Evolutionary conservation across 2,329 filamentous ascomycete genomes (phyloP).

Genomic region (Leptodontidium sp.): DNA sequence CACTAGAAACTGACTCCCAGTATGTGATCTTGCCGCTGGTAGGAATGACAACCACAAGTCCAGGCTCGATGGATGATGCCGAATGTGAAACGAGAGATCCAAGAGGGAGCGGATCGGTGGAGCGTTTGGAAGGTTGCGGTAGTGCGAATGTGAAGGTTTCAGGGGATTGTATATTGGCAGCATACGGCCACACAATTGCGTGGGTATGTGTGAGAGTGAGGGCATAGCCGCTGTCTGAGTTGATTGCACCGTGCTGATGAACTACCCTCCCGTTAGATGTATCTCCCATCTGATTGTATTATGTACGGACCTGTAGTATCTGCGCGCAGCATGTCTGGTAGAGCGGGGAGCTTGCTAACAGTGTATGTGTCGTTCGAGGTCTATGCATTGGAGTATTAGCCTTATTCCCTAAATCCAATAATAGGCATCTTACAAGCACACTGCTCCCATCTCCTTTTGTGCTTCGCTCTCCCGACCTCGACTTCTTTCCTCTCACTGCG

Average conservation of each 20-base stretch:
- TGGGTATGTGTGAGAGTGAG: slow-evolving; percentile 82
- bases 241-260: slow-evolving; percentile 71
- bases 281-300: slow-evolving; percentile 26
- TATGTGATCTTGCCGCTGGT: slow-evolving; percentile 86
- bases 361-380: slow-evolving; percentile 86
- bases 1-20: slow-evolving; percentile 94
- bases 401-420: slow-evolving; percentile 10
- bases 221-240: slow-evolving; percentile 74
- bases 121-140: slow-evolving; percentile 73
- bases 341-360: slow-evolving; percentile 82
- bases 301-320: slow-evolving; percentile 67
- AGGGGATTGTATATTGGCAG: slow-evolving; percentile 69
- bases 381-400: slow-evolving; percentile 52
- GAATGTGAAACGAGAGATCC: slow-evolving; percentile 84
- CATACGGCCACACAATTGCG: slow-evolving; percentile 92
- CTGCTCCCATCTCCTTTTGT: slow-evolving; percentile 76
- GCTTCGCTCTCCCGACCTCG: slow-evolving; percentile 67
- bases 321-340: slow-evolving; percentile 78
- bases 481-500: slow-evolving; percentile 68
- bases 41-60: slow-evolving; percentile 86
- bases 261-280: slow-evolving; percentile 52
- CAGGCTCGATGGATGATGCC: slow-evolving; percentile 80
- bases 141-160: slow-evolving; percentile 84
- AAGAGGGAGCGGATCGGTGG: slow-evolving; percentile 77
- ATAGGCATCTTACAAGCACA: slow-evolving; percentile 64